Base-by-base conservation (phyloP, 1,284 basidiomycete genomes). In the Ustilago lituana region DNA sequence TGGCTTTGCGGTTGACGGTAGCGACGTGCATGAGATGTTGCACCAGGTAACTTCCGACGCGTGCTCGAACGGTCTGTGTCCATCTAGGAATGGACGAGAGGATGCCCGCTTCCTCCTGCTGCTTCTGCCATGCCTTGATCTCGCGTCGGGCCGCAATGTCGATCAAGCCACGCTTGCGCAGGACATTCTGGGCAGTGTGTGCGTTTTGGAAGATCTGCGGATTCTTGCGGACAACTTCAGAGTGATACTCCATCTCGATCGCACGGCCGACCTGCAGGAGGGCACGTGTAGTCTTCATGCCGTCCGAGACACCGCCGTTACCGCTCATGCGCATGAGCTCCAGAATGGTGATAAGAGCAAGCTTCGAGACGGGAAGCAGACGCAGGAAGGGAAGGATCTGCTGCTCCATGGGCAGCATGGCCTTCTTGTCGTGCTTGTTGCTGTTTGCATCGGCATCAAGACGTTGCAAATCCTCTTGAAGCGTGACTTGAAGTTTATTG, bases 201-300 rank as follows among this genome's bases (percentile, higher is more conserved):
- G 73, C 72, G 45, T 74, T 74, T 8, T 65, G 52, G 44, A 74
- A 73, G 44, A 73, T 70, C 40, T 73, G 63, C 7, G 74, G 70
- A 39, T 74, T 68, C 57, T 64, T 74, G 56, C 66, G 71, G 19
- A 75, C 52, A 27, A 75, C 53, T 3, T 76, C 60, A 4, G 71
- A 66, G 38, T 74, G 65, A 48, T 78, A 69, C 54, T 92, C 87
- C 9, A 91, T 88, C 84, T 98, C 94, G 36, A 97, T 87, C 0
- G 91, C 91, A 64, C 87, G 89, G 0, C 94, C 95, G 24, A 98
- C 87, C 0, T 86, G 83, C n/a, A 96, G 84, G 53, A 96, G 85
- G 0, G 91, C 92, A 1, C 92, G 87, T 1, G 93, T 88, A 0
- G 92, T 91, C 84, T 96, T 96, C 89, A 96, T 93, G 1, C 94